A percentile compares a stretch with the other conserved stretches of the same genome.
These are phyloP conservation scores for Cyclocybe aegerita DNA, from an alignment of 768 basidiomycete genomes.

Conservation along the genomic window DNA sequence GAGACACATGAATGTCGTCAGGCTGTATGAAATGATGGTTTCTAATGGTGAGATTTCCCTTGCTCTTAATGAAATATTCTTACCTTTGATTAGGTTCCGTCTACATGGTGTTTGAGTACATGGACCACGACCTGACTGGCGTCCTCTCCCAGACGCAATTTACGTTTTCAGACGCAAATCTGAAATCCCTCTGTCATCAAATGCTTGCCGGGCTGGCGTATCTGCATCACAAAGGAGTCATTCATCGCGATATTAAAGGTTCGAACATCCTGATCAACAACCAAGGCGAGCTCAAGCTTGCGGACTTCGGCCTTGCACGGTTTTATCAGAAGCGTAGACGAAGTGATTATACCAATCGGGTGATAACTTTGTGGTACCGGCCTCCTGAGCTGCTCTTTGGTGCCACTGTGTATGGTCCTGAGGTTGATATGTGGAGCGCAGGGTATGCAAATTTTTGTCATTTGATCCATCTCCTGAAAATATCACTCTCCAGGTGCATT, in stretches of 20 bases:
- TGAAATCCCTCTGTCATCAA: conserved; percentile 94
- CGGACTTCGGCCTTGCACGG: conserved; percentile 95
- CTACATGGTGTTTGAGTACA: conserved; percentile 99
- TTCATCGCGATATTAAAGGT: conserved; percentile 98
- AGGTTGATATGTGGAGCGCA: conserved; percentile 99
- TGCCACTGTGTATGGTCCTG: conserved; percentile 93
- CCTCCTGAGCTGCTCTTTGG: conserved; percentile 95
- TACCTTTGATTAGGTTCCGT: conserved; percentile 66
- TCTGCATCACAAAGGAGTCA: conserved; percentile 92
- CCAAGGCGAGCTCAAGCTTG: conserved; percentile 90
- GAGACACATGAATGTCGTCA: conserved; percentile 86
- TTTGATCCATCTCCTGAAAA: neutral
- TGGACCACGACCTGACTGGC: conserved; percentile 98
- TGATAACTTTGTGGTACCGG: conserved; percentile 98
- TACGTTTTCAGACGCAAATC: conserved; percentile 78
- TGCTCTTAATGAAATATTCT: conserved; percentile 5
- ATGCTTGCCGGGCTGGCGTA: conserved; percentile 95
- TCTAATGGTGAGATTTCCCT: conserved; percentile 68
- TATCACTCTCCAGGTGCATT: conserved; percentile 71
- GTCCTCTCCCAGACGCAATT: conserved; percentile 90
- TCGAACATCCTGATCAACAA: conserved; percentile 96
- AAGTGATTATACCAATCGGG: conserved; percentile 98
- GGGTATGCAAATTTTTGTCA: conserved; percentile 55
- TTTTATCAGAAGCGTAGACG: conserved; percentile 91
- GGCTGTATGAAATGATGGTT: conserved; percentile 97